Evolutionary conservation across 1,284 basidiomycete genomes (phyloP), one percentile per base, ranked within the genome.

Genomic region (Termitomyces sp.): DNA sequence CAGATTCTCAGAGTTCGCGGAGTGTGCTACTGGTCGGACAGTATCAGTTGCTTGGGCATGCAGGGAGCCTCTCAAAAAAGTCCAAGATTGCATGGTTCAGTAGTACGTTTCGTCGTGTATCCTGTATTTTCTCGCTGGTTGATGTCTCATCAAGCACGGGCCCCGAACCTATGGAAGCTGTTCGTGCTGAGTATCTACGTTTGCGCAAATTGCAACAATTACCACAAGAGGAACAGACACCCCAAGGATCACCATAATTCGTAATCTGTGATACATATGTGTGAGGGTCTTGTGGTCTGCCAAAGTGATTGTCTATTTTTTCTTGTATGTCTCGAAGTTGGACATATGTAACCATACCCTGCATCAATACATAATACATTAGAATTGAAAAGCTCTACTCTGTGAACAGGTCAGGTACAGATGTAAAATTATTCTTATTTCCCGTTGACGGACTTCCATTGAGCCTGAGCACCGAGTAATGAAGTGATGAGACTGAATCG

Each of bases 1-100:
- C 33, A 5, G 17, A 12, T 30, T 13, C 50, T 7, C 44, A 95
- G 93, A 81, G 36, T 96, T 95, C 65, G 92, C 92, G 19, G 79
- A 84, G 19, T 96, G 93, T 68, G 85, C 89, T 0, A 77, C 80
- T 44, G 92, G 92, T 6, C 82, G 92, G 15, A 92, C 88, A 1
- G 73, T 96, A 55, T 88, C 91, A 2, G 83, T 94, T 24, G 86
- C 87, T 9, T 96, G 92, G 86, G 81, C 83, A 31, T 96, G 93
- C 67, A 82, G 79, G 65, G 73, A 74, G 26, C 79, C 86, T 64
- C 80, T 91, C 58, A 87, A 82, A 64, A 73, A 70, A 10, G 78
- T 95, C 56, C 89, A 94, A 64, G 77, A 82, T 2, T 96, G 93
- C 67, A 87, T 95, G 80, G 67, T 85, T 40, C 83, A 86, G 66